Percentiles rank a stretch among this genome's conserved stretches.
Evolutionary conservation across 208 protist species (phyloP).

Genomic region (Herpetomonas samuelpessoai): DNA sequence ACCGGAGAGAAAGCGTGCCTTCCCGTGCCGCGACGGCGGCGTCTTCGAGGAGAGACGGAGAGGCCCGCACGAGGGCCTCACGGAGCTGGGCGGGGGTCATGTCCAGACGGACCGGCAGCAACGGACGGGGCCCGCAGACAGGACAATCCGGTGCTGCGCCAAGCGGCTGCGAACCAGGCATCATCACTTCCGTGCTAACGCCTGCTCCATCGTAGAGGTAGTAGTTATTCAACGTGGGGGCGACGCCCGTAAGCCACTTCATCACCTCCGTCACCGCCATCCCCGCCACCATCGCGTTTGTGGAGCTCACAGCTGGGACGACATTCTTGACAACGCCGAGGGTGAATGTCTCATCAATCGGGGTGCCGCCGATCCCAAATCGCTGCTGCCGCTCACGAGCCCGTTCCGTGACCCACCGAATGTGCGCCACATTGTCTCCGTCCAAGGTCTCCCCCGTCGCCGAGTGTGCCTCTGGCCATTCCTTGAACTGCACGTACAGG

Average conservation of each 20-base stretch:
- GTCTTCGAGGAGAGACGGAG: conserved; percentile 8
- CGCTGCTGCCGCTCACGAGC: conserved; percentile 80
- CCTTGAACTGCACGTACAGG: conserved; percentile 86
- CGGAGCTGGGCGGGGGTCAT: conserved; percentile 20
- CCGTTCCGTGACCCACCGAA: conserved; percentile 83
- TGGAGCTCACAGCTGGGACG: conserved; percentile 98
- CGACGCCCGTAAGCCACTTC: conserved; percentile 89
- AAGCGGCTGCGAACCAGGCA: conserved; percentile 15
- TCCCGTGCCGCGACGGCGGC: neutral
- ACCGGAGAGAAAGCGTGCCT: neutral
- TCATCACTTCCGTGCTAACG: conserved; percentile 2
- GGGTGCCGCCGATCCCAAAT: conserved; percentile 90
- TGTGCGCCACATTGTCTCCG: conserved; percentile 89
- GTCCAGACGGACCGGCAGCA: conserved; percentile 20
- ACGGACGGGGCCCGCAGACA: conserved; percentile 56
- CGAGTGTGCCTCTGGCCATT: conserved; percentile 44
- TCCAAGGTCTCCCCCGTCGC: conserved; percentile 42
- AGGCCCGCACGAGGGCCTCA: conserved; percentile 16
- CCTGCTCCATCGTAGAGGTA: conserved; percentile 90
- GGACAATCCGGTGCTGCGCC: conserved; percentile 30
- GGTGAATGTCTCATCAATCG: conserved; percentile 86
- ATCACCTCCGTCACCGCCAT: conserved; percentile 92
- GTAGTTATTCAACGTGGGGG: conserved; percentile 89
- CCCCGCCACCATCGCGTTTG: conserved; percentile 96
- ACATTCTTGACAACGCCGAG: conserved; percentile 98